Evolutionary conservation across 2,329 filamentous ascomycete species (phyloP).

Genomic region (Fusarium sacchari): DNA sequence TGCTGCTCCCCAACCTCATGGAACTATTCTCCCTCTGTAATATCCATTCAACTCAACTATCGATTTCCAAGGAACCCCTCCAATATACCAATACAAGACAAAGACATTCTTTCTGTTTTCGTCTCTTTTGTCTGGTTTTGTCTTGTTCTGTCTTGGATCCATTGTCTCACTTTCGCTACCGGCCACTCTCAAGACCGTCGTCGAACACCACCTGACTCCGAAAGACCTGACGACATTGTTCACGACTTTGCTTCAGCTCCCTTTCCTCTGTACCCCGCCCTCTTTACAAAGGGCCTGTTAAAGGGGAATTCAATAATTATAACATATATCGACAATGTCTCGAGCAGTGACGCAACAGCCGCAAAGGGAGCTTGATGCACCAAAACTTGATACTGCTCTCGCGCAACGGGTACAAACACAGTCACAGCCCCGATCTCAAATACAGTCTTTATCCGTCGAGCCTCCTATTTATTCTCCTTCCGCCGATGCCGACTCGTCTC

Average conservation of each 20-base stretch:
- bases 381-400: conserved; percentile 33
- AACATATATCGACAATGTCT: conserved; percentile 38
- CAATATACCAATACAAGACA: conserved; percentile 1
- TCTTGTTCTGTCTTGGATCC: conserved; percentile 26
- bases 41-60: conserved; percentile 29
- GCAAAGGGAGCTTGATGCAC: conserved; percentile 36
- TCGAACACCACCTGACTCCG: conserved; percentile 18
- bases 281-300: conserved; percentile 16
- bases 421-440: conserved; percentile 34
- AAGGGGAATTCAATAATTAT: conserved; percentile 37
- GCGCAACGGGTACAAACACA: conserved; percentile 27
- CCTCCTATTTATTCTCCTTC: conserved; percentile 41
- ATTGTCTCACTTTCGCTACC: conserved; percentile 33
- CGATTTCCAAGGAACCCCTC: conserved; percentile 15
- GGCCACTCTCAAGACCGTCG: conserved; percentile 31
- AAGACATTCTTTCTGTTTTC: conserved; percentile 36
- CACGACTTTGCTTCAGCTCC: conserved; percentile 20
- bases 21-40: conserved; percentile 23
- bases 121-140: conserved; percentile 39
- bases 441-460: conserved; percentile 42
- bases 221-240: conserved; percentile 32
- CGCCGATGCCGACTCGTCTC: conserved; percentile 38
- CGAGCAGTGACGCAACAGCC: conserved; percentile 36
- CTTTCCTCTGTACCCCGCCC: conserved; percentile 23
- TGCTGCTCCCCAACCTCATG: conserved; percentile 30